Evolutionary conservation across 2,329 filamentous ascomycete genomes (phyloP).

Genomic region (Periconia macrospinosa): DNA sequence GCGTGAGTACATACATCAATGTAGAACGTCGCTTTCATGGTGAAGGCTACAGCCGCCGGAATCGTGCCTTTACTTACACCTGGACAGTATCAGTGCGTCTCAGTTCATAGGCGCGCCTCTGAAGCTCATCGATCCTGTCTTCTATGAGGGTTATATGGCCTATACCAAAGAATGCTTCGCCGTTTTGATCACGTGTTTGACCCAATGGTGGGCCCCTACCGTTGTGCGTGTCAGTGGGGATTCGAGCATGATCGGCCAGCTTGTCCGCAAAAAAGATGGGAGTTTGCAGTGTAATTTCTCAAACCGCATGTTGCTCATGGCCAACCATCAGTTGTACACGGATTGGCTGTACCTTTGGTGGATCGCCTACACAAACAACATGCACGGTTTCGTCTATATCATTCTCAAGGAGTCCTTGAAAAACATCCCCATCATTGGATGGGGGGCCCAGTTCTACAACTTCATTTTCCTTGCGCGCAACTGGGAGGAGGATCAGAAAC

Average conservation of each 20-base stretch:
- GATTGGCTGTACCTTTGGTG: conserved; percentile 91
- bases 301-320: conserved; percentile 78
- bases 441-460: conserved; percentile 81
- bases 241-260: conserved; percentile 74
- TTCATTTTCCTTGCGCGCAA: conserved; percentile 93
- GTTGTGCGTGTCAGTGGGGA: conserved; percentile 82
- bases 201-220: conserved; percentile 85
- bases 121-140: conserved; percentile 73
- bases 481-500: conserved; percentile 76
- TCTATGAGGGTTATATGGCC: conserved; percentile 85
- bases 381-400: conserved; percentile 87
- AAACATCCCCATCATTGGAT: conserved; percentile 76
- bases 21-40: neutral
- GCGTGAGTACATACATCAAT: conserved; percentile 38
- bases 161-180: conserved; percentile 85
- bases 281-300: conserved; percentile 78
- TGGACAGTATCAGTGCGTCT: conserved; percentile 59
- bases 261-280: conserved; percentile 70
- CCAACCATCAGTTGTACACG: conserved; percentile 87
- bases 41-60: neutral
- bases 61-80: conserved; percentile 14
- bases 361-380: conserved; percentile 82
- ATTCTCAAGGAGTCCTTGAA: conserved; percentile 87
- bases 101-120: conserved; percentile 77
- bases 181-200: conserved; percentile 75